phyloP scores from a whole-genome alignment of 495 filamentous ascomycete species.

The Chlorociboria aeruginascens region DNA sequence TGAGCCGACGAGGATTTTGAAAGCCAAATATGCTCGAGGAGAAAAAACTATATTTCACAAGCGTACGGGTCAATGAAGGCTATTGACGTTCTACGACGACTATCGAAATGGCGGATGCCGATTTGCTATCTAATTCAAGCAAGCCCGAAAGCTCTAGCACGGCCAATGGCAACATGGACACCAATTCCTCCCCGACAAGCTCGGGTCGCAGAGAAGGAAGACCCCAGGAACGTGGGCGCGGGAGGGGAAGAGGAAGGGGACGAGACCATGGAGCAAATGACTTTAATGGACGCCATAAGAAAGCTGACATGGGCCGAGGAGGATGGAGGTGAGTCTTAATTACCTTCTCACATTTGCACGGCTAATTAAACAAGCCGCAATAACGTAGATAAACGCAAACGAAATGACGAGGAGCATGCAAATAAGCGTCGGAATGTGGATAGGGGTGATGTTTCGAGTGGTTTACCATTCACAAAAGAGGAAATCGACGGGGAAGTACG shows the following conservation, averaged over 20 bases:
- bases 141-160: not conserved
- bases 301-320: conserved; percentile 51
- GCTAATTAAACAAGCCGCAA: conserved; percentile 56
- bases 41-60: not conserved
- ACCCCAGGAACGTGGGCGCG: conserved; percentile 4
- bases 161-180: not conserved
- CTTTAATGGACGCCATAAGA: conserved; percentile 37
- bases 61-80: not conserved
- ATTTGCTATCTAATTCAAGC: not conserved
- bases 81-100: conserved; percentile 10
- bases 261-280: conserved; percentile 17
- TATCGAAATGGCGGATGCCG: conserved; percentile 15
- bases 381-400: conserved; percentile 50
- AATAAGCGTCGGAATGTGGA: conserved; percentile 38
- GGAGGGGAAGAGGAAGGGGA: conserved; percentile 21
- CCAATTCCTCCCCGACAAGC: not conserved
- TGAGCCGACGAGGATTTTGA: not conserved
- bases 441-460: conserved; percentile 30
- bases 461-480: conserved; percentile 51
- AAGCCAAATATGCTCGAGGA: not conserved
- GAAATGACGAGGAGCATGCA: conserved; percentile 41
- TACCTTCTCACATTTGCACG: conserved; percentile 7
- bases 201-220: conserved; percentile 3
- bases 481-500: conserved; percentile 78
- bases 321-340: conserved; percentile 46